These are phyloP conservation scores for Ceratocystis cacaofunesta DNA, from an alignment of 2,329 filamentous ascomycete genomes.

Conservation along the genomic window DNA sequence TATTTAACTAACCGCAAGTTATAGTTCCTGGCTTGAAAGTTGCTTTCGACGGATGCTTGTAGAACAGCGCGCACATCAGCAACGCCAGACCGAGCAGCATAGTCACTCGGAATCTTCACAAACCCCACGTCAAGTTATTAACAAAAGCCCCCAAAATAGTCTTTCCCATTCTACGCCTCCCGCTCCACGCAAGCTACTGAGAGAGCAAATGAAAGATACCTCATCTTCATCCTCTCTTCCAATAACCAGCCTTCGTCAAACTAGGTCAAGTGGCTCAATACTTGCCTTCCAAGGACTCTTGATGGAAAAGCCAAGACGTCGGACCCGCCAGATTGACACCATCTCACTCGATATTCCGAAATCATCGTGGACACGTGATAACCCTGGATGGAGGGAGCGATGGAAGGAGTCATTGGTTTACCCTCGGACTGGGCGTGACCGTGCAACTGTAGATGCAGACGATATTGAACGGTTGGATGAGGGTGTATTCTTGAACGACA, in stretches of 20 bases:
- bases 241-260: not conserved
- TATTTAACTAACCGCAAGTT: not conserved
- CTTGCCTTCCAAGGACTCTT: slow-evolving; percentile 1
- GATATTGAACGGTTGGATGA: slow-evolving; percentile 69
- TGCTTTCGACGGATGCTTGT: not conserved
- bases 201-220: not conserved
- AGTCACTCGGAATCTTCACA: not conserved
- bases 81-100: not conserved
- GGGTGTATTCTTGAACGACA: slow-evolving; percentile 82
- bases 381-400: slow-evolving; percentile 35
- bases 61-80: not conserved
- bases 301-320: not conserved
- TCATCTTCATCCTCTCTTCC: not conserved
- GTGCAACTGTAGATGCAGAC: slow-evolving; percentile 51
- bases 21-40: not conserved
- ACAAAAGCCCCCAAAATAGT: not conserved
- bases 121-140: not conserved
- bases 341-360: not conserved
- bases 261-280: slow-evolving; percentile 10
- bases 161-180: not conserved
- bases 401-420: slow-evolving; percentile 50
- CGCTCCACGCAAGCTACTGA: not conserved
- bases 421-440: slow-evolving; percentile 41
- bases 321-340: not conserved
- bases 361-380: slow-evolving; percentile 33